Conservation (phyloP, 495 filamentous ascomycete genomes). For the Parmelia sp. region DNA sequence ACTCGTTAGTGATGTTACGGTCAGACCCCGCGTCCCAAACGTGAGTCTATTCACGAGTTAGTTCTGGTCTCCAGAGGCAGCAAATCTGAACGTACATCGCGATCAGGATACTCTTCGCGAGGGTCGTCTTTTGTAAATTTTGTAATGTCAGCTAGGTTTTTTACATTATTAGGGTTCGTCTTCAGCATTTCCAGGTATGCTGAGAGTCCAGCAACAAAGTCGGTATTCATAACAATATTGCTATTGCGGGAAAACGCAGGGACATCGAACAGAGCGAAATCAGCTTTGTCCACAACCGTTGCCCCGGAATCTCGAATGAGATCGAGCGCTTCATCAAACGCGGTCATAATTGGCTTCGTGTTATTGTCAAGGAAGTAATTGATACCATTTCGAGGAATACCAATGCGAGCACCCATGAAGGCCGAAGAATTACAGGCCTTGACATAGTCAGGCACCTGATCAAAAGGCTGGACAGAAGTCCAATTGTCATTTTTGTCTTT, state of each 20-base stretch:
- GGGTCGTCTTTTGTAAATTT: slow-evolving; percentile 31
- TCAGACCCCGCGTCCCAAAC: slow-evolving; percentile 34
- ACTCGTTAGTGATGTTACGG: slow-evolving; percentile 26
- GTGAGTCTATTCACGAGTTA: slow-evolving; percentile 18
- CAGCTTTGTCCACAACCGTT: slow-evolving; percentile 33
- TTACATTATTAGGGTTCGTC: slow-evolving; percentile 37
- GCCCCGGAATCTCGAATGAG: slow-evolving; percentile 36
- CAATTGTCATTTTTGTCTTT: slow-evolving; percentile 40
- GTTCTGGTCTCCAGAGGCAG: not conserved
- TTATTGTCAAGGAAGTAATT: slow-evolving; percentile 13
- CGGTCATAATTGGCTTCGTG: slow-evolving; percentile 27
- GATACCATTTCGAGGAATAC: slow-evolving; percentile 40
- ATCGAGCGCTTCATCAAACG: slow-evolving; percentile 33
- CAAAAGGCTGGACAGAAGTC: slow-evolving; percentile 38
- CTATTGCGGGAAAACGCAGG: slow-evolving; percentile 19
- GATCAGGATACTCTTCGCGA: slow-evolving; percentile 33
- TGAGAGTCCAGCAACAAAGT: slow-evolving; percentile 33
- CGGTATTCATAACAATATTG: slow-evolving; percentile 29
- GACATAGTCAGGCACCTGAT: slow-evolving; percentile 39
- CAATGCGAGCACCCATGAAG: slow-evolving; percentile 37
- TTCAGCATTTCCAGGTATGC: slow-evolving; percentile 34
- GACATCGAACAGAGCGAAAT: slow-evolving; percentile 29
- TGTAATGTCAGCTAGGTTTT: slow-evolving; percentile 28
- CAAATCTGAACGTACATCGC: slow-evolving; percentile 20
- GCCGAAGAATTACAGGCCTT: slow-evolving; percentile 31